Base-by-base conservation (phyloP, 306 rosid genomes). In the Cicer yamashitae region DNA sequence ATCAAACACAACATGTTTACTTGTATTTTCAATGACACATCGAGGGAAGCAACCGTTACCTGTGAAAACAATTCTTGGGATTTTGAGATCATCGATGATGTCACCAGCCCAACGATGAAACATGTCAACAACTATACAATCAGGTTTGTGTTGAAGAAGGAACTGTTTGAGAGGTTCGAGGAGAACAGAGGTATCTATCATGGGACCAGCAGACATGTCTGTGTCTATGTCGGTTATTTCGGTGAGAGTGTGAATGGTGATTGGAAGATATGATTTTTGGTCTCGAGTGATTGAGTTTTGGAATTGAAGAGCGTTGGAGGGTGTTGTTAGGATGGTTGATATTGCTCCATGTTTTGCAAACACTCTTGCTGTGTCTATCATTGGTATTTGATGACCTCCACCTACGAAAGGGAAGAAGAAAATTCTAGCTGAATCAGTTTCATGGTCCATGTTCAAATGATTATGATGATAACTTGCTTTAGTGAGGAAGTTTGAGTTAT, bases 301-400 rank as follows among this genome's bases (percentile, higher is more conserved):
- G 74, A 85, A 87, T 3, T 56, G 84, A 2, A 48, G 60, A 9
- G 77, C 69, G 45, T 47, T 78, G 18, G 84, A 82, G 40, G 88
- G 85, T 18, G 88, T 73, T 41, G 87, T 76, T 48, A 88, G 53
- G 59, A 90, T 87, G 69, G 88, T 84, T 75, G 88, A 84, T 53
- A 50, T 73, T 71, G 72, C 88, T 66, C 89, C 91, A 14, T 86
- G 91, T 2, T 91, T 53, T 8, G 96, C 89, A 9, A 87, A 88
- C 0, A 86, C 79, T 78, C 89, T 82, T 20, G 96, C 96, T 5
- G 83, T 51, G 82, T 90, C 96, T 59, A 88, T 79, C 93, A 90
- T 85, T 67, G 96, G 96, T 13, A 88, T 88, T 38, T 83, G 83
- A 34, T 87, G 96, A 61, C 96, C 93, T 30, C 88, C 91, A 0